Percentiles rank a stretch among this genome's conserved stretches.
Evolutionary conservation across 1,139 yeast species (phyloP).

Genomic region (Pichia sp.): DNA sequence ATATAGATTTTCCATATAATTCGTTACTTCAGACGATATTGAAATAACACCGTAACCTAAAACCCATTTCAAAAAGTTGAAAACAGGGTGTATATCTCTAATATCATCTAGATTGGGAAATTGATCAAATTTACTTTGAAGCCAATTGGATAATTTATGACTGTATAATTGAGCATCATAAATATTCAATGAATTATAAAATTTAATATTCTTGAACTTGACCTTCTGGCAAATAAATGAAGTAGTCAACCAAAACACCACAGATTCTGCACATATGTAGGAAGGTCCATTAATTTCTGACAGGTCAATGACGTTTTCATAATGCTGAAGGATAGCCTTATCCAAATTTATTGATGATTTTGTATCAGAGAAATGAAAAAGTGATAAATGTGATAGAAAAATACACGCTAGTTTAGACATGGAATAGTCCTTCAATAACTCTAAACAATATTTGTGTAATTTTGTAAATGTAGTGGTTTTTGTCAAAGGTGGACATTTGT

Average conservation of each 20-base stretch:
- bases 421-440: conserved; percentile 36
- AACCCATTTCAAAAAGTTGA: conserved; percentile 41
- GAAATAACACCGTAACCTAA: conserved; percentile 25
- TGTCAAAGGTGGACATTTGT: not conserved
- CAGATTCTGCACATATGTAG: conserved; percentile 38
- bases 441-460: conserved; percentile 39
- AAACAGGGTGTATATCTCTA: conserved; percentile 25
- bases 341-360: conserved; percentile 25
- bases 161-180: conserved; percentile 17
- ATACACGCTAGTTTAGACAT: conserved; percentile 30
- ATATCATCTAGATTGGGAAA: conserved; percentile 9
- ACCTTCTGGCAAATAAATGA: conserved; percentile 33
- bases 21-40: not conserved
- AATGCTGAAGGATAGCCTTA: conserved; percentile 36
- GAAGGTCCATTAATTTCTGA: conserved; percentile 58
- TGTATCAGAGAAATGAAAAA: conserved; percentile 3
- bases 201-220: conserved; percentile 24
- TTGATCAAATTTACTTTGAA: conserved; percentile 38
- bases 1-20: conserved; percentile 6
- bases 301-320: conserved; percentile 44
- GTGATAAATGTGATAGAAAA: conserved; percentile 19
- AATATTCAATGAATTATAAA: conserved; percentile 9
- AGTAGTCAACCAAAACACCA: conserved; percentile 48
- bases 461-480: conserved; percentile 17
- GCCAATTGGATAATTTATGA: conserved; percentile 41